A percentile compares a stretch with the other conserved stretches of the same genome.
phyloP scores from a whole-genome alignment of 1,284 basidiomycete species.

The Trichosporon faecale region DNA sequence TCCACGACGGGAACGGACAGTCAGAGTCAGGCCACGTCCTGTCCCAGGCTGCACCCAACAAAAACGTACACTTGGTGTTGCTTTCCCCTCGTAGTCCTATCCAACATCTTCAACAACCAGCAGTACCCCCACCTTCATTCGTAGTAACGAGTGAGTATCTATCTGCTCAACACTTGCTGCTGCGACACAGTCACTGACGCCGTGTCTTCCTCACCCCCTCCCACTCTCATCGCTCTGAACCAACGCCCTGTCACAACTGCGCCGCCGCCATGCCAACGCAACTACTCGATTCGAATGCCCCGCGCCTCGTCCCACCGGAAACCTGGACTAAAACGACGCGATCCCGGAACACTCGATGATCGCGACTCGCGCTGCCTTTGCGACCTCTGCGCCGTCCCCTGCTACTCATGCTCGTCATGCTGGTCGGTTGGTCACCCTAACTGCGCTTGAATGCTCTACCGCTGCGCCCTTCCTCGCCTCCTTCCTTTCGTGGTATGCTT shows the following conservation, averaged over 20 bases:
- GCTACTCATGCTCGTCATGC: no score
- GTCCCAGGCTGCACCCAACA: not conserved
- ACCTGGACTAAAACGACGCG: no score
- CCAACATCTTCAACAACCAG: not conserved
- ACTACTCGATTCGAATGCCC: no score
- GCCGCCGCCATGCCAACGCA: no score
- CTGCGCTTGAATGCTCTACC: not conserved
- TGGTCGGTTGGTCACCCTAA: no score
- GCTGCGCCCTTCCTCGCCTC: not conserved
- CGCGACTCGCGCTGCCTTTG: no score
- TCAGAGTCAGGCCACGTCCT: not conserved
- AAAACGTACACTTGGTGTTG: not conserved
- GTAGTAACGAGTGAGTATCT: conserved; percentile 7
- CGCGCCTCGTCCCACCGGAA: no score
- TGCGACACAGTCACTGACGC: not conserved
- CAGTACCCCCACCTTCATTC: not conserved
- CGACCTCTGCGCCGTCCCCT: no score
- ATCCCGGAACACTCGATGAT: no score
- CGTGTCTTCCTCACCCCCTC: not conserved
- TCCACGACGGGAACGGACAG: not conserved
- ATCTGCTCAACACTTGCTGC: not conserved
- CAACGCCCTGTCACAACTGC: not conserved
- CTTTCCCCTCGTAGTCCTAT: not conserved
- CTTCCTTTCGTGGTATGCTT: not conserved
- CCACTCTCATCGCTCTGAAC: not conserved